phyloP scores from a whole-genome alignment of 352 stramenopile species.

The Phytophthora cactorum region DNA sequence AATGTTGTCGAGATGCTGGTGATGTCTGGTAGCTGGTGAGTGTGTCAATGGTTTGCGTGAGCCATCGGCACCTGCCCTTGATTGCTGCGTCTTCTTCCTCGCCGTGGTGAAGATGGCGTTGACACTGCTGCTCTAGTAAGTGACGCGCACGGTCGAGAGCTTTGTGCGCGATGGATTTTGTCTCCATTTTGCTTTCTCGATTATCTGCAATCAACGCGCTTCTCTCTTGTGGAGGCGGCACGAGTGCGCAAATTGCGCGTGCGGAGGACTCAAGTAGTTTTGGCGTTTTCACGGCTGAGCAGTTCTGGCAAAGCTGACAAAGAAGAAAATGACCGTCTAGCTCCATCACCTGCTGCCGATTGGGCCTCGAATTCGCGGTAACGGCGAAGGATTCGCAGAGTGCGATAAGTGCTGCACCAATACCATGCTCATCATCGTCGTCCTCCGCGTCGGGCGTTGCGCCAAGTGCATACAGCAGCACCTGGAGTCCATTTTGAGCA shows the following conservation, averaged over 20 bases:
- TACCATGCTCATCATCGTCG: conserved; percentile 35
- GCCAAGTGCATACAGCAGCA: conserved; percentile 66
- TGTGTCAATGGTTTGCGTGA: conserved; percentile 47
- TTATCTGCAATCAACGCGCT: conserved; percentile 48
- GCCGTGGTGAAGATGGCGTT: conserved; percentile 8
- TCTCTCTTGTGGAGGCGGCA: conserved; percentile 51
- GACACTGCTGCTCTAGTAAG: conserved; percentile 31
- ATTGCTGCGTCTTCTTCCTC: conserved; percentile 15
- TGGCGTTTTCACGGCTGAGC: conserved; percentile 24
- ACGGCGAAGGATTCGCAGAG: conserved; percentile 63
- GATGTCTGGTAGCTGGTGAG: conserved; percentile 38
- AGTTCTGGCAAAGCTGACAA: conserved; percentile 55
- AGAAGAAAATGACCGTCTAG: conserved; percentile 66
- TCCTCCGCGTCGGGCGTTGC: conserved; percentile 30
- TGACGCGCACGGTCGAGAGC: conserved; percentile 58
- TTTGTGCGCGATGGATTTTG: conserved; percentile 46
- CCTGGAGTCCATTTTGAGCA: conserved; percentile 73
- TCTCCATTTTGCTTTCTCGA: conserved; percentile 69
- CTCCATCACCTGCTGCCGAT: conserved; percentile 55
- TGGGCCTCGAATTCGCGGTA: conserved; percentile 47
- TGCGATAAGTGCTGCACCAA: conserved; percentile 50
- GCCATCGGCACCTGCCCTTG: conserved; percentile 36
- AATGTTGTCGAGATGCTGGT: too few species aligned
- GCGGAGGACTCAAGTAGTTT: conserved; percentile 53
- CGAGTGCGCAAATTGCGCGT: conserved; percentile 55